A percentile compares a stretch with the other conserved stretches of the same genome.
Conservation (phyloP, 2,329 filamentous ascomycete genomes). For the Bipolaris gigantea region DNA sequence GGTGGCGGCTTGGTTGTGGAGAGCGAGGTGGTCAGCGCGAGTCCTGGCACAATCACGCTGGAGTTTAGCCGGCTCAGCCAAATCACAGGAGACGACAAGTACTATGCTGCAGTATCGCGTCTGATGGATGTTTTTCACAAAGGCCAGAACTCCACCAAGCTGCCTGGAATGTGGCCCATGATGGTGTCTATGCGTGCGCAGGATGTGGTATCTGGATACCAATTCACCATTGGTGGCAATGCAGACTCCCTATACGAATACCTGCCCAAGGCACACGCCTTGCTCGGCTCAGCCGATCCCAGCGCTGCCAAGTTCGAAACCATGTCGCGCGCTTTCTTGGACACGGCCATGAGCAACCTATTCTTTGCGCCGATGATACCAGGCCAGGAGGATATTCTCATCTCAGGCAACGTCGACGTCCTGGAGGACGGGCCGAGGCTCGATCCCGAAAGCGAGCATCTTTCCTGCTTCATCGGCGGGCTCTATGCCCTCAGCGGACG, state of each 20-base stretch:
- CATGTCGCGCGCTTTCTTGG: slow-evolving; percentile 48
- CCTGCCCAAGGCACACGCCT: slow-evolving; percentile 40
- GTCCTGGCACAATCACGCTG: slow-evolving; percentile 50
- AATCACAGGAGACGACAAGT: slow-evolving; percentile 41
- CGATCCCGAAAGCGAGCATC: slow-evolving; percentile 58
- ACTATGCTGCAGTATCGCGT: slow-evolving; percentile 42
- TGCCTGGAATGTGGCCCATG: slow-evolving; percentile 47
- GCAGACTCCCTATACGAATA: slow-evolving; percentile 46
- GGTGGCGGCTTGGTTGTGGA: slow-evolving; percentile 41
- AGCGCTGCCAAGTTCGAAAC: slow-evolving; percentile 62
- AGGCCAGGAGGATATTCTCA: slow-evolving; percentile 31
- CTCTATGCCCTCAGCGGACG: slow-evolving; percentile 63
- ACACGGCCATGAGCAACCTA: slow-evolving; percentile 51
- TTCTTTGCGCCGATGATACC: slow-evolving; percentile 52
- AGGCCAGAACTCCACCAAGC: slow-evolving; percentile 35
- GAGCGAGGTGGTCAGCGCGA: slow-evolving; percentile 49
- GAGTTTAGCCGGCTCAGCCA: slow-evolving; percentile 46
- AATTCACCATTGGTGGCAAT: slow-evolving; percentile 43
- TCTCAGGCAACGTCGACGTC: slow-evolving; percentile 42
- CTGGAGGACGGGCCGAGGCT: slow-evolving; percentile 21
- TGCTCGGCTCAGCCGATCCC: slow-evolving; percentile 47
- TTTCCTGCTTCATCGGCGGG: slow-evolving; percentile 63
- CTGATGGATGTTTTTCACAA: slow-evolving; percentile 37
- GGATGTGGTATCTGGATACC: slow-evolving; percentile 34
- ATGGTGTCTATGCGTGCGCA: slow-evolving; percentile 38